phyloP scores from a whole-genome alignment of 371 early-diverging fungal genomes.

The Syncephalastrum monosporum region DNA sequence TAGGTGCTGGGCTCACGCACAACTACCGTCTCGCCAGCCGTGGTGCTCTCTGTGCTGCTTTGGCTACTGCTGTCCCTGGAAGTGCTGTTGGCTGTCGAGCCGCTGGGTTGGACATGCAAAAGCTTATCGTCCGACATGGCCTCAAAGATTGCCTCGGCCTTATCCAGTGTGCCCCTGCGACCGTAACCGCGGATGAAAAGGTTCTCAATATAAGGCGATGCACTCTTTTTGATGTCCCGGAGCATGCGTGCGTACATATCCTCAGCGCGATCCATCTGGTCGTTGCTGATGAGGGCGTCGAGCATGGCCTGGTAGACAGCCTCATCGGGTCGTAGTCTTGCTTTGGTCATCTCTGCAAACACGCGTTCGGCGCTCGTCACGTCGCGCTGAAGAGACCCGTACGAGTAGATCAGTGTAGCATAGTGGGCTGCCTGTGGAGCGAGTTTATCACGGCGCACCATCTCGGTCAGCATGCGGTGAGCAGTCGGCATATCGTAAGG shows the following conservation, averaged over 20 bases:
- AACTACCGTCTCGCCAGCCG: constrained; percentile 16
- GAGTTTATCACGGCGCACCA: constrained; percentile 45
- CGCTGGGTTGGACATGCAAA: constrained; percentile 7
- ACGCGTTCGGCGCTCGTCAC: constrained; percentile 51
- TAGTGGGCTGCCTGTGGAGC: constrained; percentile 58
- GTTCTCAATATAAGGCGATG: constrained; percentile 64
- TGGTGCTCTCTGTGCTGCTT: neutral
- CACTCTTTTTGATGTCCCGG: constrained; percentile 23
- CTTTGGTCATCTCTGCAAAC: constrained; percentile 50
- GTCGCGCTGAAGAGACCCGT: constrained; percentile 58
- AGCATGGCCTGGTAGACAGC: constrained; percentile 61
- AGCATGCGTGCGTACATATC: constrained; percentile 35
- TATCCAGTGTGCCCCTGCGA: constrained; percentile 35
- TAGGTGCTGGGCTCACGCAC: constrained; percentile 65
- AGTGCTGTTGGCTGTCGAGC: neutral
- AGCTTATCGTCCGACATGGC: constrained; percentile 54
- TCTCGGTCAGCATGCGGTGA: constrained; percentile 49
- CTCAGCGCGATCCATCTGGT: constrained; percentile 45
- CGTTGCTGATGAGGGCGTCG: constrained; percentile 53
- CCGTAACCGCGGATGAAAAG: constrained; percentile 65
- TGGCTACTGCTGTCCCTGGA: neutral
- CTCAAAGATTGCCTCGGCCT: constrained; percentile 53
- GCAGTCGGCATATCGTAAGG: constrained; percentile 67
- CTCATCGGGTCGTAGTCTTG: constrained; percentile 46
- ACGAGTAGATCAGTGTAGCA: constrained; percentile 61